Base-by-base conservation (phyloP, 805 yeast genomes). In the baker's yeast (Saccharomyces cerevisiae) region DNA sequence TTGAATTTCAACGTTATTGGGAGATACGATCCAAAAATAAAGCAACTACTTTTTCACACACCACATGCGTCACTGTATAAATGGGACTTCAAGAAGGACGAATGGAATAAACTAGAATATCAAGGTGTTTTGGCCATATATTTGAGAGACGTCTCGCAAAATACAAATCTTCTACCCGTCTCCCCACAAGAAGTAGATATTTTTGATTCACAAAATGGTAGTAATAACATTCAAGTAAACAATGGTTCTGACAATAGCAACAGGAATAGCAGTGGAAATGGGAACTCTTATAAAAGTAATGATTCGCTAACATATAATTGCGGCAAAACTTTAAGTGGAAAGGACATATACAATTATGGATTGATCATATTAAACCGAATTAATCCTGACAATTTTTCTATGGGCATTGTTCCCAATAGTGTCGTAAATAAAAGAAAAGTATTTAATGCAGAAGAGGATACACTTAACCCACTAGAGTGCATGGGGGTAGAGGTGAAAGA, bases 1-100 rank as follows among this genome's bases (percentile, higher is more conserved):
- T 71, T 87, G 49, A 85, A 87, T 50, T 86, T 79, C 71, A 87
- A 86, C 65, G 91, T 87, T 51, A 84, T 87, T 30, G 84, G 86
- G 26, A 77, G 90, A 56, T 87, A 87, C 63, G 95, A 87, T 60
- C 87, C 91, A 0, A 76, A 76, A 58, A 80, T 85, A 50, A 81
- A 84, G 54, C 88, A 84, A 64, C 73, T 87, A 30, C 70, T 85
- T 46, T 84, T 81, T 62, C 79, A 83, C 51, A 80, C 91, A 1
- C 82, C 91, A 14, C 88, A 85, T 66, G 82, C 87, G 53, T 87
- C 85, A 31, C 75, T 85, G 17, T 87, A 85, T 68, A 79, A 82
- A 63, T 86, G 80, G 71, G 80, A 79, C 59, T 75, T 76, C 22
- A 74, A 70, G 6, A 70, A 70, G 30, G 82, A 79, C 58, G 87